A percentile compares a stretch with the other conserved stretches of the same genome.
Evolutionary conservation across 805 yeast genomes (phyloP).

Genomic region (Ogataea henricii): DNA sequence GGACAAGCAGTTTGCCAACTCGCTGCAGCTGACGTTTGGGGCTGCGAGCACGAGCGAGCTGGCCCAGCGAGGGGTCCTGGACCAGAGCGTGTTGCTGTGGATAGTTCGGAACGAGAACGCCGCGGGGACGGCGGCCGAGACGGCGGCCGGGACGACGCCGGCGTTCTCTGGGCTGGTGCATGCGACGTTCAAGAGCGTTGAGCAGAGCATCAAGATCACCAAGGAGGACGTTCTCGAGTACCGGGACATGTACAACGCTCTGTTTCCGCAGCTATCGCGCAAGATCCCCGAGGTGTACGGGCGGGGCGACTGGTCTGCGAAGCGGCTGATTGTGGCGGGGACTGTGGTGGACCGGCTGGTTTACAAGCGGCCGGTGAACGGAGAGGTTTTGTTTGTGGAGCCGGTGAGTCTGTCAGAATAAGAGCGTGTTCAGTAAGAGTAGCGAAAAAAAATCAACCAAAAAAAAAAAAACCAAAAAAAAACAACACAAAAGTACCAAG

Average conservation of each 20-base stretch:
- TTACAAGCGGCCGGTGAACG: slow-evolving; percentile 29
- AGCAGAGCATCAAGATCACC: slow-evolving; percentile 39
- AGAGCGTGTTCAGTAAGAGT: background rate
- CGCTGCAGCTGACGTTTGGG: slow-evolving; percentile 59
- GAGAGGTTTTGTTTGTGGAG: slow-evolving; percentile 28
- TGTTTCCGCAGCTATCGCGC: slow-evolving; percentile 54
- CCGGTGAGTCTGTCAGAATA: slow-evolving; percentile 11
- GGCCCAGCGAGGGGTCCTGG: slow-evolving; percentile 47
- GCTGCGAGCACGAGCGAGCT: slow-evolving; percentile 55
- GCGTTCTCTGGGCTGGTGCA: slow-evolving; percentile 55
- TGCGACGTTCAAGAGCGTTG: slow-evolving; percentile 29
- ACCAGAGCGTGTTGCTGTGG: slow-evolving; percentile 64
- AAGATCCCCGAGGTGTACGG: slow-evolving; percentile 43
- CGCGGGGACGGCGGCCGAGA: slow-evolving; percentile 33
- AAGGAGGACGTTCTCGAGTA: slow-evolving; percentile 58
- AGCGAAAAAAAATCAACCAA: background rate
- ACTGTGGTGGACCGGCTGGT: slow-evolving; percentile 34
- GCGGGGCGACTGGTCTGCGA: slow-evolving; percentile 50
- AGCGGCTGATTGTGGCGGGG: slow-evolving; percentile 47
- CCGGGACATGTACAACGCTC: slow-evolving; percentile 49
- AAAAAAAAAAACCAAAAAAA: background rate
- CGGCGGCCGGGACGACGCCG: too few relatives aligned
- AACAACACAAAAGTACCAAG: background rate
- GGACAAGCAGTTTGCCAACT: slow-evolving; percentile 44
- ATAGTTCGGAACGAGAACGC: slow-evolving; percentile 59